Base-by-base conservation (phyloP, 805 yeast genomes). In the Saturnispora diversa region DNA sequence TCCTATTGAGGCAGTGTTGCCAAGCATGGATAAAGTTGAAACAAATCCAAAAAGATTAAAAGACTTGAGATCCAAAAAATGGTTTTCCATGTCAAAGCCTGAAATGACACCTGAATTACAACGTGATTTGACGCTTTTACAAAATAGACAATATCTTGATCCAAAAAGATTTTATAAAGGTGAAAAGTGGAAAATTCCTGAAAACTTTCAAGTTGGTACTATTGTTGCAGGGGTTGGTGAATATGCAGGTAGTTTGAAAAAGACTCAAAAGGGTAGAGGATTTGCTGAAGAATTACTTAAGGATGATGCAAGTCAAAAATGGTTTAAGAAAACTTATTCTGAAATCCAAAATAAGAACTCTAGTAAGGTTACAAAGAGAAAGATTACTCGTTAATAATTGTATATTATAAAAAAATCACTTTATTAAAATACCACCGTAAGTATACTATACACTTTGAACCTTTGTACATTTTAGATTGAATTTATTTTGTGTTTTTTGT, bases 151-250 rank as follows among this genome's bases (percentile, higher is more conserved):
- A 42, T 95, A 87, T 8, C 69, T 92, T 46, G 97, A 92, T 57
- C 97, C 97, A 6, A 92, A 92, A 63, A 74, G 97, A 52, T 95
- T 86, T 62, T 92, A 92, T 63, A 86, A 84, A 62, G 85, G 84
- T 58, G 92, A 82, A 44, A 77, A 77, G 46, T 81, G 87, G 82
- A 70, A 69, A 37, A 69, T 71, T 6, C 90, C 63, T 3, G 62
- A 57, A 35, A 75, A 69, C 49, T 87, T 92, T 58, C 92, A 90
- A 44, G 74, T 84, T 51, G 98, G 98, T 12, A 87, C 96, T 0
- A 74, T 92, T 27, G 62, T 88, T 20, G 92, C 83, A 51, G 90
- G 87, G 31, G 77, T 80, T 48, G 70, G 84, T 2, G 97, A 90
- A 56, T 85, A 70, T 59, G 84, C 69, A 63, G 74, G 79, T 28